Conservation (phyloP, 1,139 yeast genomes). For the Saccharomyces hybrid region DNA sequence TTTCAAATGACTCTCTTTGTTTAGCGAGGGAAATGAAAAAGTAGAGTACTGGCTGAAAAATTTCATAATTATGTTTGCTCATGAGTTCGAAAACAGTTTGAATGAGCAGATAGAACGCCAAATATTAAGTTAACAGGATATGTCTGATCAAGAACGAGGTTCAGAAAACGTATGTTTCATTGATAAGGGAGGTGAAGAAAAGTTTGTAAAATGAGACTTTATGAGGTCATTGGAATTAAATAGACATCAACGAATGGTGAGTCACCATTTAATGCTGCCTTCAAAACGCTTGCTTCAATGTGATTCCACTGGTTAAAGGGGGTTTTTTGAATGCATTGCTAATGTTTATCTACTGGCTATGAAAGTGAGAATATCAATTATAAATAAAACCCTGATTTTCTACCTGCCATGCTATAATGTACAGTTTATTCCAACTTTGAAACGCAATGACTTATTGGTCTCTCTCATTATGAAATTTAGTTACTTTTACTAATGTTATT, state of each 20-base stretch:
- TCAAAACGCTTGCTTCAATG: neutral
- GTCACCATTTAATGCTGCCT: neutral
- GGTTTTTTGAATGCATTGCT: neutral
- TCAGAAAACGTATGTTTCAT: neutral
- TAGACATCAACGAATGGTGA: neutral
- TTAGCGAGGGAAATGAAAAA: neutral
- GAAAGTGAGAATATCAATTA: neutral
- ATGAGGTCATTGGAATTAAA: neutral
- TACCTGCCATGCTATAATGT: neutral
- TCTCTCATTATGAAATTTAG: neutral
- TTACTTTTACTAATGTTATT: neutral
- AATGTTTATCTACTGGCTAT: neutral
- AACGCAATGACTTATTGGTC: neutral
- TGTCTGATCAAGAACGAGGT: neutral
- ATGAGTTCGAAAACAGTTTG: neutral
- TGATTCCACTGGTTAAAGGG: neutral
- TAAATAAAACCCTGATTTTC: neutral
- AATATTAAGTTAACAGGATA: conserved; percentile 1
- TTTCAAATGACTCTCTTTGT: neutral
- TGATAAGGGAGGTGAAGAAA: conserved; percentile 6
- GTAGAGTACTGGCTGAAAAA: neutral
- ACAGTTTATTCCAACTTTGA: neutral
- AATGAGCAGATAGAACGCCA: neutral
- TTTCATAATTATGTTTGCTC: neutral
- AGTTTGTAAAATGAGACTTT: neutral